Evolutionary conservation across 306 rosid species (phyloP).

Genomic region (Senna tora): DNA sequence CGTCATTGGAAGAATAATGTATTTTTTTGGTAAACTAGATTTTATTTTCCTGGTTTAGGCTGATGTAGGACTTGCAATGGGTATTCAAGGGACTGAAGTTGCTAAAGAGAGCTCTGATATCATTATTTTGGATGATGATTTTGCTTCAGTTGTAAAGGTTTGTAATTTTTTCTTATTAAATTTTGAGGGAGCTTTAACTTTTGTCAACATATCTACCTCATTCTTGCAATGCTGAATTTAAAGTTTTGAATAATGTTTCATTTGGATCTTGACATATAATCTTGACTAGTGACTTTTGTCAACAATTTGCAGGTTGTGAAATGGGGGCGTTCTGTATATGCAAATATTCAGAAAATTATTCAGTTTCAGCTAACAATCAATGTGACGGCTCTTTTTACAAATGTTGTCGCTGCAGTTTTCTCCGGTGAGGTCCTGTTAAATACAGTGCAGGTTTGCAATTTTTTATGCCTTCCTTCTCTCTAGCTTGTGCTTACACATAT

Average conservation of each 20-base stretch:
- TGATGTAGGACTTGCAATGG: slow-evolving; percentile 6
- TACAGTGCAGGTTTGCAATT: slow-evolving; percentile 87
- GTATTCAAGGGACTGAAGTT: background rate
- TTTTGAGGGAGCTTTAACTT: slow-evolving; percentile 12
- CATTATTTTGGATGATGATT: background rate
- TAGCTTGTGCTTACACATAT: slow-evolving; percentile 22
- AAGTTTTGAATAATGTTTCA: slow-evolving; percentile 16
- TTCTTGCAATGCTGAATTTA: slow-evolving; percentile 11
- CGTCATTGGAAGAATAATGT: no score
- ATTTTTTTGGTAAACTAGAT: background rate
- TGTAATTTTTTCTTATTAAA: slow-evolving; percentile 33
- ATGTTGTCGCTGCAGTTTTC: slow-evolving; percentile 84
- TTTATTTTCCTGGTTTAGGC: slow-evolving; percentile 33
- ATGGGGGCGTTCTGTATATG: slow-evolving; percentile 95
- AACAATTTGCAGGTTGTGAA: slow-evolving; percentile 74
- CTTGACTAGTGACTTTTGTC: slow-evolving; percentile 14
- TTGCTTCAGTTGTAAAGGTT: slow-evolving; percentile 60
- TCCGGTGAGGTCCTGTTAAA: slow-evolving; percentile 89
- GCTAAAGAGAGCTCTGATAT: background rate
- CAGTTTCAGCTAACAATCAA: slow-evolving; percentile 97
- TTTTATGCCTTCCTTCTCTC: background rate
- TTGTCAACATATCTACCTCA: background rate
- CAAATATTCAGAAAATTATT: slow-evolving; percentile 97
- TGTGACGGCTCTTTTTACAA: slow-evolving; percentile 89
- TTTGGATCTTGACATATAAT: background rate